A percentile compares a stretch with the other conserved stretches of the same genome.
phyloP scores from a whole-genome alignment of 768 basidiomycete species.

The Termitomyces heimii region DNA sequence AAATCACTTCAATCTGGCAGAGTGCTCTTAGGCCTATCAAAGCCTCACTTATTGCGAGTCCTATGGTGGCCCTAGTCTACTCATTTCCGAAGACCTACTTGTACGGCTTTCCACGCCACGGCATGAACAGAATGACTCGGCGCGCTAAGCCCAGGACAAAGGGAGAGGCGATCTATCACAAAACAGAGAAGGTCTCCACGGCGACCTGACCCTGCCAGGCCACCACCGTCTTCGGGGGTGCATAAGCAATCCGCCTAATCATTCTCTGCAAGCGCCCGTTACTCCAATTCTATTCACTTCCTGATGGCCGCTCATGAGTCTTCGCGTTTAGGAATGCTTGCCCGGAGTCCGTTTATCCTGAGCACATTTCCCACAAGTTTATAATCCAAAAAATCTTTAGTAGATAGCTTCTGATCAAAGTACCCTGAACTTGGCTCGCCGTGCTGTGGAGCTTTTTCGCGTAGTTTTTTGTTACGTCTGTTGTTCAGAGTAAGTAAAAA shows the following conservation, averaged over 20 bases:
- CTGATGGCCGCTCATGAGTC: neutral
- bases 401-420: no score
- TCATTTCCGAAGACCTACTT: neutral
- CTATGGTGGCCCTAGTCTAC: neutral
- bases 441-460: no score
- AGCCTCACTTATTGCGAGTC: neutral
- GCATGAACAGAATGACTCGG: no score
- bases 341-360: neutral
- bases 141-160: neutral
- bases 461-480: no score
- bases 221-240: neutral
- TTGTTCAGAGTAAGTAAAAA: no score
- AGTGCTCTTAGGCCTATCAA: neutral
- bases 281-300: neutral
- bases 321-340: neutral
- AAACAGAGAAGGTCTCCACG: neutral
- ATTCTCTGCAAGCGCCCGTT: neutral
- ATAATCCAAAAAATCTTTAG: no score
- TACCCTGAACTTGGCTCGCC: neutral
- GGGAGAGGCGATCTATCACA: neutral
- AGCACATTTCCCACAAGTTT: neutral
- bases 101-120: no score
- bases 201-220: neutral
- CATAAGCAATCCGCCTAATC: neutral
- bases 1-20: neutral